phyloP scores from a whole-genome alignment of 208 protist genomes.

The Trichomonas gallinae region DNA sequence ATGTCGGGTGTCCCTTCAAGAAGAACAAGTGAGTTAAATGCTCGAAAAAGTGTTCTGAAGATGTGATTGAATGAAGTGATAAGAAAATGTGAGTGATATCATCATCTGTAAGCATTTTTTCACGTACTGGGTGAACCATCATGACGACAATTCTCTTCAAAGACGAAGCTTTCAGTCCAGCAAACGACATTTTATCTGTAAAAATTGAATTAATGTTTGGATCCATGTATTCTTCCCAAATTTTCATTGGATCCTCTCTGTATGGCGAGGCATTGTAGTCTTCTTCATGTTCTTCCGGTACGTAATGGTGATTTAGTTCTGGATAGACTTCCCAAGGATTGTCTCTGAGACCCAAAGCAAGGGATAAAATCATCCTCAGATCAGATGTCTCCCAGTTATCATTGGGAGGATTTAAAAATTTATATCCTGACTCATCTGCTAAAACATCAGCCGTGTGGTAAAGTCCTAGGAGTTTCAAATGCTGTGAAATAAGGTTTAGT shows the following conservation, averaged over 20 bases:
- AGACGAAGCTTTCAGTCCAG: background rate
- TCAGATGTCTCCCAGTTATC: background rate
- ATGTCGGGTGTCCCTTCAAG: background rate
- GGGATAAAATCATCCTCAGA: background rate
- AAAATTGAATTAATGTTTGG: background rate
- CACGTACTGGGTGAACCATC: background rate
- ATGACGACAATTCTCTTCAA: background rate
- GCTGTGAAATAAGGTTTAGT: background rate
- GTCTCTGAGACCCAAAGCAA: background rate
- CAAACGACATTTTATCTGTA: background rate
- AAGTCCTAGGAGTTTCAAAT: background rate
- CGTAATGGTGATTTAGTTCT: background rate
- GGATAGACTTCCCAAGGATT: background rate
- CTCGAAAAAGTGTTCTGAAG: background rate
- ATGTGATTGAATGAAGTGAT: background rate
- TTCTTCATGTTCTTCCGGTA: background rate
- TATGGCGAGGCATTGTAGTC: background rate
- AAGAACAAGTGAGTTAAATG: background rate
- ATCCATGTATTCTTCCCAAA: background rate
- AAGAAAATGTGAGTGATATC: background rate
- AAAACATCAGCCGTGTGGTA: background rate
- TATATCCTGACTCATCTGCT: background rate
- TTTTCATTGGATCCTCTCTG: background rate
- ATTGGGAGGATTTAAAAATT: background rate
- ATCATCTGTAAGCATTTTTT: background rate